Conservation (phyloP, 2,329 filamentous ascomycete species). For the Ascochyta lentis region DNA sequence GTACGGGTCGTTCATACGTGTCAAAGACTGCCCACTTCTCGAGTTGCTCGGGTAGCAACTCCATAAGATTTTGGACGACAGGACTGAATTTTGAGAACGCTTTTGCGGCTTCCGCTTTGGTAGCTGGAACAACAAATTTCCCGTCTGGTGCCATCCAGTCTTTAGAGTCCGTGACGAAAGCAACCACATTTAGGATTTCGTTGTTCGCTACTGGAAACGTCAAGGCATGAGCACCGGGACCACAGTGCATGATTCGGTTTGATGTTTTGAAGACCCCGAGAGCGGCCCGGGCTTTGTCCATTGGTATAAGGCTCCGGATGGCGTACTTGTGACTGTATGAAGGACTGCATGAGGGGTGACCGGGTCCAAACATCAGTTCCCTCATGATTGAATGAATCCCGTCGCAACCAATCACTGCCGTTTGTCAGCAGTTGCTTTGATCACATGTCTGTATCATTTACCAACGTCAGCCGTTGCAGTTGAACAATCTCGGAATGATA, state of each 20-base stretch:
- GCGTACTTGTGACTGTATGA: constrained; percentile 25
- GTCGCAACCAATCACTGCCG: constrained; percentile 54
- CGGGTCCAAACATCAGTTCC: constrained; percentile 11
- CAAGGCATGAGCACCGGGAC: constrained; percentile 20
- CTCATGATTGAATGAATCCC: constrained; percentile 49
- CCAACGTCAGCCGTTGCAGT: constrained; percentile 32
- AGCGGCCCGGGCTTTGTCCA: constrained; percentile 46
- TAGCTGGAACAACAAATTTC: constrained; percentile 10
- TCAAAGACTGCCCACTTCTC: constrained; percentile 28
- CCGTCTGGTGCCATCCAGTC: constrained; percentile 14
- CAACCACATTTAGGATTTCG: constrained; percentile 21
- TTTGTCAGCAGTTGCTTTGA: neutral
- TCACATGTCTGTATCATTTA: neutral
- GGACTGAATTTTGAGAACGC: constrained; percentile 16
- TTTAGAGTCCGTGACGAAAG: constrained; percentile 21
- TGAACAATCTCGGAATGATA: constrained; percentile 42
- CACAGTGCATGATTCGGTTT: constrained; percentile 27
- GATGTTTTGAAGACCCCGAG: constrained; percentile 33
- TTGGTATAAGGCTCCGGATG: constrained; percentile 30
- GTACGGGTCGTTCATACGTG: constrained; percentile 15
- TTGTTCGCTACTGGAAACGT: constrained; percentile 23
- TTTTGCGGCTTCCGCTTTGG: constrained; percentile 11
- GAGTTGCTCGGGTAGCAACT: constrained; percentile 15
- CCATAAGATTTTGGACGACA: constrained; percentile 10
- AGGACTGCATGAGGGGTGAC: constrained; percentile 12